Evolutionary conservation across 1,139 yeast species (phyloP).

Genomic region (Hyphopichia fennica): DNA sequence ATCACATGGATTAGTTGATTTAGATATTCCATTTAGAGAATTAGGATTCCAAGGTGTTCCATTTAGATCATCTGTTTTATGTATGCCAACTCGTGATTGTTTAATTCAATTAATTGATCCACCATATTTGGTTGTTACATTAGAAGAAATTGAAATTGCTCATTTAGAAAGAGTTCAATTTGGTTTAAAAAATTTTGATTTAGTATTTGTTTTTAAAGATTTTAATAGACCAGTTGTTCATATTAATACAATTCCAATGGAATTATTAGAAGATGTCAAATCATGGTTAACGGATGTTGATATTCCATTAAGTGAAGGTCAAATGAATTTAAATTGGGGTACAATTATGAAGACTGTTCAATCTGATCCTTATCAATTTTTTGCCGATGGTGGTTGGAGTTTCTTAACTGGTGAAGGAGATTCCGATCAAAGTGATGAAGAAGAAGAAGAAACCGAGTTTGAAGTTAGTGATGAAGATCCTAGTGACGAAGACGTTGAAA

Average conservation of each 20-base stretch:
- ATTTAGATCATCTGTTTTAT: constrained; percentile 86
- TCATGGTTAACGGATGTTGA: constrained; percentile 97
- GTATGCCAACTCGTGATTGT: constrained; percentile 98
- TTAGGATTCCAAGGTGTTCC: constrained; percentile 98
- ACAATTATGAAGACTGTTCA: constrained; percentile 92
- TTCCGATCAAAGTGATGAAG: constrained; percentile 62
- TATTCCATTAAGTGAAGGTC: constrained; percentile 92
- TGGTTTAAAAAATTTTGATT: constrained; percentile 93
- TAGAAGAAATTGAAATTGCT: constrained; percentile 91
- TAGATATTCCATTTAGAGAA: constrained; percentile 94
- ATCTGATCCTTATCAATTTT: constrained; percentile 93
- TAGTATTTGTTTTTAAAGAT: constrained; percentile 93
- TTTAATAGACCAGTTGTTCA: constrained; percentile 85
- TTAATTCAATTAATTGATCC: constrained; percentile 91
- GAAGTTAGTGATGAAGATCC: constrained; percentile 69
- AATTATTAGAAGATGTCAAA: constrained; percentile 85
- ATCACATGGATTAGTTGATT: constrained; percentile 75
- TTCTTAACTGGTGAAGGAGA: constrained; percentile 77
- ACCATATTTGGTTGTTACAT: constrained; percentile 87
- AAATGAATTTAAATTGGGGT: constrained; percentile 93
- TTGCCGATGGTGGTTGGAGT: constrained; percentile 94
- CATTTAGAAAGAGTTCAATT: constrained; percentile 97
- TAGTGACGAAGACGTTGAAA: constrained; percentile 68
- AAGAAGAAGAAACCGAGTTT: constrained; percentile 59
- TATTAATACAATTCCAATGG: constrained; percentile 93